Evolutionary conservation across 495 filamentous ascomycete genomes (phyloP), one percentile per base, ranked within the genome.

Genomic region (Neurospora sp.): DNA sequence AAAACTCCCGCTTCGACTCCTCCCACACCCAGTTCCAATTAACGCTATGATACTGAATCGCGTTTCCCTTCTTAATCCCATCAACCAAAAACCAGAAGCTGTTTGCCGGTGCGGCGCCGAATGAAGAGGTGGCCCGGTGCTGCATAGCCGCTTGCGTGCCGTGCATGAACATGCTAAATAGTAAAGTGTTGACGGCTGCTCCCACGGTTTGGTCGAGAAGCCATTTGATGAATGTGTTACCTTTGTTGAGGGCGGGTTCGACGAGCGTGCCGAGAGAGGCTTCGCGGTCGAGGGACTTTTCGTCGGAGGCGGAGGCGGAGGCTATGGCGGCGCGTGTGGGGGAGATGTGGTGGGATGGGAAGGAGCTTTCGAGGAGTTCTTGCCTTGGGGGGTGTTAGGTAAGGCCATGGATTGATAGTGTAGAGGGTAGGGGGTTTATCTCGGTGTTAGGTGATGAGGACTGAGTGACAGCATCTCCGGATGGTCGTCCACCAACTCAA

Each of bases 181-280:
- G 75, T 6, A 92, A 79, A 7, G 92, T 96, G 80, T 99, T 99
- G 72, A 92, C 77, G 12, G 88, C 85, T 5, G 90, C 91, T 12
- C 91, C 92, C 14, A 94, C 71, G 0, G 91, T 92, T 81, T 96
- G 94, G 79, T 99, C 96, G 3, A 97, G 85, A 6, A 89, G 18
- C 71, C 96, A 90, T 81, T 99, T 99, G 83, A 89, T 90, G 48
- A 85, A 70, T 6, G 94, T 96, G 79, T 97, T 96, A 62, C 77
- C 77, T 66, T 89, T 80, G 74, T 92, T 92, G 41, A 95, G 83
- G 83, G 69, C 83, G 82, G 83, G 80, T 79, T 86, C 83, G 39
- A 85, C 80, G 8, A 86, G 77, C 62, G 83, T 81, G 42, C 82
- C 78, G 11, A 77, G 75, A 31, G 77, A 75, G 71, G 82, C 80